Evolutionary conservation across 169 alveolate genomes (phyloP), one percentile per base, ranked within the genome.

Genomic region (Plasmodium berghei): DNA sequence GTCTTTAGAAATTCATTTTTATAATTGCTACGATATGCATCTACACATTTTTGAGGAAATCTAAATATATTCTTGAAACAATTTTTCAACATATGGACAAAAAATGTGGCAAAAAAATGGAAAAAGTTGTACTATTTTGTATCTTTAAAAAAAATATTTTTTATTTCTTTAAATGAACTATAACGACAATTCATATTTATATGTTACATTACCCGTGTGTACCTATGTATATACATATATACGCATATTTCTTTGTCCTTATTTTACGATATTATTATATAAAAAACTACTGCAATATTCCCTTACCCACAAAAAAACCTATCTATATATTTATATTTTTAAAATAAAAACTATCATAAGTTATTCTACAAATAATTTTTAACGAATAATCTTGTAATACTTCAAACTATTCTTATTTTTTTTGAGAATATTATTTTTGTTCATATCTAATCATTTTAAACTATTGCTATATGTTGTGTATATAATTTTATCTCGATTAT

Each of bases 81-180:
- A 62, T 40, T 49, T 66, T 80, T 80, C 90, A 80, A 80, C 90
- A 80, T 80, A 80, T 20, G 26, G 26, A 72, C n/a, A 58, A 58
- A 58, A 58, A 58, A 58, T 9, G 10, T 45, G 34, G 26, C 18
- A 69, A 24, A 52, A 8, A 24, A 55, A 72, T 18, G 34, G 22
- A 56, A 48, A 72, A 24, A 56, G 56, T 5, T 9, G 28, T 14
- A n/a, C 26, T 45, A 14, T 72, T 54, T 72, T 24, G 24, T 9
- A 12, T 9, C 5, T 49, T 52, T 26, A 71, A 54, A 71, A 22
- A 66, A 24, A 28, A 20, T 1, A 45, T 52, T 71, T 18, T 49
- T 56, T 71, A 40, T 72, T 72, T 42, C 10, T 54, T 28, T 34
- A 34, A 34, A 58, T 18, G 14, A 72, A 12, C 14, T 59, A 20